Conservation (phyloP, 139 green algal species). For the Closterium sp. region DNA sequence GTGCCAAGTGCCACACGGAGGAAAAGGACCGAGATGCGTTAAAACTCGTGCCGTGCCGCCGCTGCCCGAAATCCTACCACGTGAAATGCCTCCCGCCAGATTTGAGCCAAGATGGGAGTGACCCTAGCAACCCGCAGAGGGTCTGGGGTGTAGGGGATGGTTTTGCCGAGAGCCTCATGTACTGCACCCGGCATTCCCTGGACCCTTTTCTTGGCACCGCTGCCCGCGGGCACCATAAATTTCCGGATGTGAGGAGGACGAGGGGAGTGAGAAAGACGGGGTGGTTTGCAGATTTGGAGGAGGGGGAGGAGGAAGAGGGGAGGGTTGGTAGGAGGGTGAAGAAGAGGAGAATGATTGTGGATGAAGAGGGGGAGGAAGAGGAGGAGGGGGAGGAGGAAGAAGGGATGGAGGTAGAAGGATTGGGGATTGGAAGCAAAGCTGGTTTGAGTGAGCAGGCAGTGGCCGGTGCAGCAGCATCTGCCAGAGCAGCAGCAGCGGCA, state of each 20-base stretch:
- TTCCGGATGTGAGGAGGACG: background rate
- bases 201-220: background rate
- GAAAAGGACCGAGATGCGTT: background rate
- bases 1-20: slow-evolving; percentile 6
- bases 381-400: background rate
- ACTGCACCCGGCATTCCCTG: background rate
- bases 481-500: background rate
- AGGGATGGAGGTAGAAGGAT: background rate
- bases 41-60: slow-evolving; percentile 59
- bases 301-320: background rate
- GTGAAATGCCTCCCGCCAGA: slow-evolving; percentile 55
- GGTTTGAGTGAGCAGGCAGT: background rate
- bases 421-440: background rate
- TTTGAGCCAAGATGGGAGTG: background rate
- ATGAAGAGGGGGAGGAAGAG: background rate
- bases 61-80: slow-evolving; percentile 62
- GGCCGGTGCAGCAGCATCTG: background rate
- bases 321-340: background rate
- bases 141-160: background rate
- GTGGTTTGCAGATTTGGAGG: background rate
- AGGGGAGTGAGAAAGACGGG: background rate
- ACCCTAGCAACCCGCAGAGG: background rate
- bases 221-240: background rate
- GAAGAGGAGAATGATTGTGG: background rate
- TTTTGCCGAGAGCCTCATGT: background rate